Base-by-base conservation (phyloP, 139 green algal genomes). In the Deuterostichococcus epilithicus region DNA sequence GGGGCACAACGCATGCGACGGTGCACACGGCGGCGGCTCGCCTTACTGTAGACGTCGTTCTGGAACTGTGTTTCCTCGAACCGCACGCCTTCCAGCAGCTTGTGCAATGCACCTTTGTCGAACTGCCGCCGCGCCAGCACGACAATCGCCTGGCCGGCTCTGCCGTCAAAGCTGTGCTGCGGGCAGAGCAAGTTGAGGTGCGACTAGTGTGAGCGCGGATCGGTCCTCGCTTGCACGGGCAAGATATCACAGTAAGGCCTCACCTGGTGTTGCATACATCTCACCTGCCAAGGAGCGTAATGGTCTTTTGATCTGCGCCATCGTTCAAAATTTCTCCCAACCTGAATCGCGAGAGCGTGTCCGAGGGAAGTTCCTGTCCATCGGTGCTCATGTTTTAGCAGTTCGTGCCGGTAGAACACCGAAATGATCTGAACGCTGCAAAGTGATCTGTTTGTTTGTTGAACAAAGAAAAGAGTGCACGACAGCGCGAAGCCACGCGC, bases 11-110 rank as follows among this genome's bases (percentile, higher is more conserved):
- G 32, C 32, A 25, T 37, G 69, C 36, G 35, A 65, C n/a, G 20
- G 10, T 18, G 78, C 13, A 30, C 33, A 18, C 20, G 34, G 38
- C 28, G 30, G 13, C 3, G 26, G 23, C 35, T n/a, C n/a, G 80
- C 81, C 84, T 88, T 83, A 39, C 45, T 47, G 47, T 88, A 88
- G 10, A 88, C 67, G 59, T 88, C 84, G 42, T 88, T 88, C 18
- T 72, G 66, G 30, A 86, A 86, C 18, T 79, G 63, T 3, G 39
- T 37, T 25, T 76, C 20, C 67, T 71, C 37, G 5, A 30, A 2
- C 22, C 70, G 34, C 52, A 30, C 10, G 26, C 38, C 28, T 2
- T 67, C 66, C 39, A 80, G 72, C 15, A 73, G 23, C 1, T 26
- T 47, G 28, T 77, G 35, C n/a, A 79, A 36, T 4, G 35, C 47